These are phyloP conservation scores for Coccinonectria pachysandricola DNA, from an alignment of 2,329 filamentous ascomycete genomes.

Conservation along the genomic window DNA sequence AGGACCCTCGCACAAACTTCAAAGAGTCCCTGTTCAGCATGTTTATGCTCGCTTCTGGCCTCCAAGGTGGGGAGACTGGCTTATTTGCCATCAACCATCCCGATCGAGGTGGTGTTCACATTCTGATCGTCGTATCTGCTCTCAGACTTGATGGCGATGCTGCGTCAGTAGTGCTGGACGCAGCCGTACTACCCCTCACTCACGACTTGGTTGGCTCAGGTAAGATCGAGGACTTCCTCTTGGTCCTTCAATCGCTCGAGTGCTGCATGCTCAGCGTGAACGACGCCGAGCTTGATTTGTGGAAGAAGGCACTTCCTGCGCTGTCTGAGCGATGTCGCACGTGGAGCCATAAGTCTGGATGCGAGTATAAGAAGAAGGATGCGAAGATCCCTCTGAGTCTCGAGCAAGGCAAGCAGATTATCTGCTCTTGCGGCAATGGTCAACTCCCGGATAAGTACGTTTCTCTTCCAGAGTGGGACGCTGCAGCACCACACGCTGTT, in stretches of 20 bases:
- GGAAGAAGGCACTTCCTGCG: conserved; percentile 35
- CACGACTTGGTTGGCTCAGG: conserved; percentile 20
- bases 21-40: conserved; percentile 39
- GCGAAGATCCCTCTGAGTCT: conserved; percentile 30
- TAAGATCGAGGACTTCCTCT: conserved; percentile 28
- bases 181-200: conserved; percentile 36
- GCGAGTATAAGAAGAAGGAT: conserved; percentile 31
- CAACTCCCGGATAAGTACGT: conserved; percentile 30
- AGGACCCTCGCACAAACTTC: conserved; percentile 31
- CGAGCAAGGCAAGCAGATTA: conserved; percentile 23
- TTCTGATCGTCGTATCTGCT: conserved; percentile 30
- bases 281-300: conserved; percentile 47
- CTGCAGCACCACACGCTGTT: conserved; percentile 33
- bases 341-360: conserved; percentile 31
- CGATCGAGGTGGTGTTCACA: conserved; percentile 28
- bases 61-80: conserved; percentile 34
- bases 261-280: conserved; percentile 31
- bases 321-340: conserved; percentile 39
- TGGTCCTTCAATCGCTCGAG: conserved; percentile 25
- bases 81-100: conserved; percentile 32
- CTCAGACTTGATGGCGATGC: conserved; percentile 33
- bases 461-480: conserved; percentile 33
- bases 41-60: conserved; percentile 34
- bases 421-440: conserved; percentile 38
- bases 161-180: conserved; percentile 34